Conservation (phyloP, 2,329 filamentous ascomycete species). For the Fusarium nelsonii region DNA sequence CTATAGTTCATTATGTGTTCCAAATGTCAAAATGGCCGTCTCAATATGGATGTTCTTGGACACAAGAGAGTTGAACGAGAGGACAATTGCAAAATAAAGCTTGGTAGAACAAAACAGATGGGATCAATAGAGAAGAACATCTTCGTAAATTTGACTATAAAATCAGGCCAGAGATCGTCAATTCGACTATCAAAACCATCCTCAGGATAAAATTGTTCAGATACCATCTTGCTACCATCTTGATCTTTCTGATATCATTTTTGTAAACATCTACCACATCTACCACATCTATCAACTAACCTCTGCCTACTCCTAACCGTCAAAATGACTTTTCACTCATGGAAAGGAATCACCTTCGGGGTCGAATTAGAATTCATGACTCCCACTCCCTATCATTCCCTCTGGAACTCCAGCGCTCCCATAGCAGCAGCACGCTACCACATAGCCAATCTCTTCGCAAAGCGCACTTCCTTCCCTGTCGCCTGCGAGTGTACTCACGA, state of each 20-base stretch:
- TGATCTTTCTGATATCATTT: not conserved
- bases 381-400: not conserved
- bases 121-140: not conserved
- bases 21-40: not conserved
- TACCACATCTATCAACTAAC: not conserved
- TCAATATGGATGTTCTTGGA: not conserved
- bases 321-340: slow-evolving; percentile 6
- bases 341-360: slow-evolving; percentile 36
- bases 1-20: not conserved
- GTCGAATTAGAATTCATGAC: slow-evolving; percentile 45
- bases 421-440: slow-evolving; percentile 12
- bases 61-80: not conserved
- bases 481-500: slow-evolving; percentile 19
- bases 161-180: too few relatives aligned
- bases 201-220: not conserved
- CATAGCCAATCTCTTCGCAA: slow-evolving; percentile 7
- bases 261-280: not conserved
- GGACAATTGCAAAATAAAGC: not conserved
- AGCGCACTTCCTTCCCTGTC: not conserved
- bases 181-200: not conserved
- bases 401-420: not conserved
- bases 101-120: not conserved
- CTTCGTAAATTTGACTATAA: not conserved
- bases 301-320: too few relatives aligned
- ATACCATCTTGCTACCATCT: not conserved